Evolutionary conservation across 345 rosid genomes (phyloP).

Genomic region (Aethionema arabicum): DNA sequence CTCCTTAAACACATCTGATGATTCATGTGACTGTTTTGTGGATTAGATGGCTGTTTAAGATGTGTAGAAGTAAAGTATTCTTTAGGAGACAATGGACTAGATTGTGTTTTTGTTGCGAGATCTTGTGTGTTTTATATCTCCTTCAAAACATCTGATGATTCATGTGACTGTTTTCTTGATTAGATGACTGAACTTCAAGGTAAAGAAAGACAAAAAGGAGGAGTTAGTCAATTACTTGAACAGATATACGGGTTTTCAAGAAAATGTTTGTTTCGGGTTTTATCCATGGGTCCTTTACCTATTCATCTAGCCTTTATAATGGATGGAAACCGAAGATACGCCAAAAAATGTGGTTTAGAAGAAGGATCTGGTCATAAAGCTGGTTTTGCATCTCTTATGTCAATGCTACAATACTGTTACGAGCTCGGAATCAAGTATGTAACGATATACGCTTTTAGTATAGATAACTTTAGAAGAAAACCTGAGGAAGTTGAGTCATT

Average conservation of each 20-base stretch:
- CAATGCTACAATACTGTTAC: constrained; percentile 63
- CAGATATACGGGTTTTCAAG: constrained; percentile 37
- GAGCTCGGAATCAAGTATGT: constrained; percentile 67
- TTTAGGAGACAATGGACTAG: background rate
- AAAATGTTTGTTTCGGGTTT: constrained; percentile 44
- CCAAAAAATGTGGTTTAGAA: constrained; percentile 27
- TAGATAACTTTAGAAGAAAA: constrained; percentile 69
- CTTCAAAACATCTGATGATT: constrained; percentile 8
- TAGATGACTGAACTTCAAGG: constrained; percentile 22
- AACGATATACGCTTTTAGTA: constrained; percentile 73
- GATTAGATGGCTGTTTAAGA: background rate
- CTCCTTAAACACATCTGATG: background rate
- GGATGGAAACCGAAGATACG: constrained; percentile 54
- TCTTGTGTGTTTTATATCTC: no score
- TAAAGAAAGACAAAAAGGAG: constrained; percentile 1
- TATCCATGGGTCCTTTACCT: constrained; percentile 56
- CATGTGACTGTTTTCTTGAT: no score
- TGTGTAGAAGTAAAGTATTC: background rate
- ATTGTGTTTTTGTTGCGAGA: background rate
- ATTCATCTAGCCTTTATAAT: constrained; percentile 65
- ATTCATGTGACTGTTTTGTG: background rate
- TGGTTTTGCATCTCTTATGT: constrained; percentile 55
- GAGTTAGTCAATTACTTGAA: constrained; percentile 22
- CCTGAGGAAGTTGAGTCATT: constrained; percentile 71
- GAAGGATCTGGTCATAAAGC: constrained; percentile 46